Base-by-base conservation (phyloP, 805 yeast species). In the Candida vaughaniae region DNA sequence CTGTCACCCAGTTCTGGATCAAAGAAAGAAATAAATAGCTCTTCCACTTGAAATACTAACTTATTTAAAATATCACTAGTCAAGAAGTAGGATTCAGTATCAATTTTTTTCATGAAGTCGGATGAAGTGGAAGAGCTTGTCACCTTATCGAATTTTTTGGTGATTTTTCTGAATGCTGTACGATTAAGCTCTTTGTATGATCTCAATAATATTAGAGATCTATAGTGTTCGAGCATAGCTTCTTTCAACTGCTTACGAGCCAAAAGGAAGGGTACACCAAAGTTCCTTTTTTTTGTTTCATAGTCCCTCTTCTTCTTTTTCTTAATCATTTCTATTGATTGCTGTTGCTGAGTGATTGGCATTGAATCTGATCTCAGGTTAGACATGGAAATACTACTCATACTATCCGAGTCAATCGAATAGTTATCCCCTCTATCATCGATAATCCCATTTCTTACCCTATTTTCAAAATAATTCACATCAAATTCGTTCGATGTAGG, bases 121-220 rank as follows among this genome's bases (percentile, higher is more conserved):
- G 63, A 56, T 9, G 77, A 65, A 3, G 72, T 47, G 1, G 64
- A 48, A 7, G 76, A 64, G 9, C 65, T 55, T 2, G 81, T 71
- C 4, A 82, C 71, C 52, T 93, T 93, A 60, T 93, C 99, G 55
- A 78, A 90, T 58, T 93, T 93, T 55, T 93, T 93, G 41, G 88
- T 71, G 51, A 93, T 80, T 52, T 93, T 93, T 35, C 96, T 75
- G 51, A 90, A 79, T 0, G 95, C 99, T 0, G 95, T 89, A 20
- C 89, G 71, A 60, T 93, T 93, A 48, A 90, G 60, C 32, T 81
- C 68, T 46, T 86, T 71, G 57, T 80, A 93, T 0, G 86, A 82
- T 45, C 77, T 77, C 33, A 85, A 61, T 23, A 86, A 69, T 41
- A 85, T 85, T 43, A 88, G 64, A 6, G 85, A 76, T 40, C 91